These are phyloP conservation scores for Circinella umbellata DNA, from an alignment of 371 early-diverging fungal genomes.

Conservation along the genomic window DNA sequence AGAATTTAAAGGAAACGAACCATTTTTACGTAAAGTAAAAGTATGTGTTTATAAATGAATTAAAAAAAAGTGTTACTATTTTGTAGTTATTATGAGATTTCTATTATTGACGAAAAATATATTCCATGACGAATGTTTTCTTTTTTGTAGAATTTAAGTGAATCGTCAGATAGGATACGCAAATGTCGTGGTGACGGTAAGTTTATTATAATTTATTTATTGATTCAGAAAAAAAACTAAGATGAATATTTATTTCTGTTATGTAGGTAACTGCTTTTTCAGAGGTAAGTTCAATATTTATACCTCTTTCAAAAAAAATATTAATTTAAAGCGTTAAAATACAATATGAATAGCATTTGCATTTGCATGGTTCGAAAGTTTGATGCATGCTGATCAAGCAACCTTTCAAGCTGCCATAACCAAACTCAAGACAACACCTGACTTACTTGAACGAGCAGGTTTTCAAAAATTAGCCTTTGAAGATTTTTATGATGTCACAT, in stretches of 20 bases:
- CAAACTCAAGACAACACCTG: slow-evolving; percentile 46
- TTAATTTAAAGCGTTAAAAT: background rate
- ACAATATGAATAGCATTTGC: slow-evolving; percentile 54
- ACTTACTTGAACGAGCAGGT: slow-evolving; percentile 55
- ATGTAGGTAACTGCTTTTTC: slow-evolving; percentile 73
- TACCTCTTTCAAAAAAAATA: background rate
- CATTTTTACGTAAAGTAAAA: slow-evolving; percentile 60
- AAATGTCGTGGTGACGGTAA: slow-evolving; percentile 76
- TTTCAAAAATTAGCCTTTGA: slow-evolving; percentile 69
- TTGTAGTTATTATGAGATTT: too few relatives aligned
- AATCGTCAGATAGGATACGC: slow-evolving; percentile 57
- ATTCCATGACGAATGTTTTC: too few relatives aligned
- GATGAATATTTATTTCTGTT: background rate
- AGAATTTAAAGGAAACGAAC: slow-evolving; percentile 62
- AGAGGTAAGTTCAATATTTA: slow-evolving; percentile 50
- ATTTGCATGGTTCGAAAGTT: slow-evolving; percentile 73
- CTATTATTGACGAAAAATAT: too few relatives aligned
- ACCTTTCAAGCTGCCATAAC: slow-evolving; percentile 37
- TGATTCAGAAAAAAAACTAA: background rate
- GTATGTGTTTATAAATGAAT: slow-evolving; percentile 29
- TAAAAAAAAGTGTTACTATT: background rate
- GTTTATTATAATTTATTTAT: background rate
- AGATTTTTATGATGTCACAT: slow-evolving; percentile 64
- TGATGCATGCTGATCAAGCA: slow-evolving; percentile 31
- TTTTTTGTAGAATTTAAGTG: slow-evolving; percentile 52